These are phyloP conservation scores for Apiotrichum domesticum DNA, from an alignment of 1,284 basidiomycete species.

Conservation along the genomic window DNA sequence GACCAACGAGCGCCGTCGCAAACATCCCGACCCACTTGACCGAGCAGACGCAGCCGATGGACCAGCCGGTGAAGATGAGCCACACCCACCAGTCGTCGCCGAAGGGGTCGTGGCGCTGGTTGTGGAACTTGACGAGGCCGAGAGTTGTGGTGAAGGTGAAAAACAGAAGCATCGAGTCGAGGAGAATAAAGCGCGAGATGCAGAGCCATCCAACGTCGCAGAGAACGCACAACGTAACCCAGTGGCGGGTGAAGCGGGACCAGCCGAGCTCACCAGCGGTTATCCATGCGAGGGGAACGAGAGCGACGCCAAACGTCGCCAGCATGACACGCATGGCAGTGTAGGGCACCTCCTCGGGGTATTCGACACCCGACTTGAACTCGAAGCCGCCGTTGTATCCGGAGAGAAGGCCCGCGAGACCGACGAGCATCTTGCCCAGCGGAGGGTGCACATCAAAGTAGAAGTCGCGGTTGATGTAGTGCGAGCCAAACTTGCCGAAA, in stretches of 20 bases:
- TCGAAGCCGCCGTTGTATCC: slow-evolving; percentile 91
- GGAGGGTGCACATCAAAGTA: slow-evolving; percentile 80
- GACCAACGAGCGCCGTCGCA: slow-evolving; percentile 84
- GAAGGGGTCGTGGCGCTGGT: slow-evolving; percentile 87
- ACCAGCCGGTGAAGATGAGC: slow-evolving; percentile 81
- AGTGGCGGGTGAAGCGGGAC: slow-evolving; percentile 80
- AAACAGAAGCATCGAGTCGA: slow-evolving; percentile 96
- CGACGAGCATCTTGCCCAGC: slow-evolving; percentile 97
- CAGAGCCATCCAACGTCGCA: slow-evolving; percentile 91
- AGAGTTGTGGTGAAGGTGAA: slow-evolving; percentile 97
- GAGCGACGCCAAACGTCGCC: slow-evolving; percentile 85
- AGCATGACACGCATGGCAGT: slow-evolving; percentile 92
- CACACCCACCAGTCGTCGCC: slow-evolving; percentile 95
- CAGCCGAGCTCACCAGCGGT: slow-evolving; percentile 93
- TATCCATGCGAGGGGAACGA: slow-evolving; percentile 95
- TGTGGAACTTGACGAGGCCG: slow-evolving; percentile 92
- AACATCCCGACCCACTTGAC: slow-evolving; percentile 97
- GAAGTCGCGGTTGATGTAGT: slow-evolving; percentile 63
- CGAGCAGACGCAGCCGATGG: slow-evolving; percentile 92
- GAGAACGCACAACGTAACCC: slow-evolving; percentile 90
- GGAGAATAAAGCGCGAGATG: slow-evolving; percentile 93
- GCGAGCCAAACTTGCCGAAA: slow-evolving; percentile 93
- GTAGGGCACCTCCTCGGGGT: slow-evolving; percentile 81
- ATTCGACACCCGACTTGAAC: slow-evolving; percentile 85
- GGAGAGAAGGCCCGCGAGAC: slow-evolving; percentile 78